Evolutionary conservation across 495 filamentous ascomycete species (phyloP).

Genomic region (Stereocaulon alpinum): DNA sequence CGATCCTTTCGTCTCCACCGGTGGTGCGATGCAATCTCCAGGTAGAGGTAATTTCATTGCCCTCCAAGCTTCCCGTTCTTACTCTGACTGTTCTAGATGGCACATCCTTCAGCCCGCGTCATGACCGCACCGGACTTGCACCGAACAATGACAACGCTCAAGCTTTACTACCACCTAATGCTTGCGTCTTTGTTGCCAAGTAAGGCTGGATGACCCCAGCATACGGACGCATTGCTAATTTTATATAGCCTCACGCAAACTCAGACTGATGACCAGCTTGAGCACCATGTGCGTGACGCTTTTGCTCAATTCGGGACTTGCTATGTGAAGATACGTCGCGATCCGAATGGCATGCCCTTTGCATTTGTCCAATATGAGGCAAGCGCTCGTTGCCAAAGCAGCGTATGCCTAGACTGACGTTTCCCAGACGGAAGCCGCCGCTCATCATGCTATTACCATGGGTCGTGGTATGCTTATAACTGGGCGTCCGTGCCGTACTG

Average conservation of each 20-base stretch:
- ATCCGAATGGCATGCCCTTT: conserved; percentile 46
- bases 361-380: conserved; percentile 55
- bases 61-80: neutral
- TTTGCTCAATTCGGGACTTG: conserved; percentile 45
- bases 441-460: conserved; percentile 36
- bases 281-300: conserved; percentile 39
- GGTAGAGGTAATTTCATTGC: conserved; percentile 3
- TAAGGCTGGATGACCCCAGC: conserved; percentile 28
- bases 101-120: conserved; percentile 10
- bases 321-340: conserved; percentile 54
- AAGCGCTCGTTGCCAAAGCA: conserved; percentile 16
- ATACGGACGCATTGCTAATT: conserved; percentile 1
- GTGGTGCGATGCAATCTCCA: neutral
- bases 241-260: conserved; percentile 27
- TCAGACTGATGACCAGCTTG: conserved; percentile 39
- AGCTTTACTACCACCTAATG: conserved; percentile 39
- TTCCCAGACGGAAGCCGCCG: conserved; percentile 32
- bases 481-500: conserved; percentile 48
- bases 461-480: conserved; percentile 40
- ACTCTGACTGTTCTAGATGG: neutral
- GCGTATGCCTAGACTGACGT: conserved; percentile 20
- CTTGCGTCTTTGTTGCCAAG: conserved; percentile 59
- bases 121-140: conserved; percentile 20
- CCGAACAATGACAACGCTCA: conserved; percentile 45
- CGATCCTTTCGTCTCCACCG: conserved; percentile 19